Base-by-base conservation (phyloP, 805 yeast genomes). In the Candida schatavii region DNA sequence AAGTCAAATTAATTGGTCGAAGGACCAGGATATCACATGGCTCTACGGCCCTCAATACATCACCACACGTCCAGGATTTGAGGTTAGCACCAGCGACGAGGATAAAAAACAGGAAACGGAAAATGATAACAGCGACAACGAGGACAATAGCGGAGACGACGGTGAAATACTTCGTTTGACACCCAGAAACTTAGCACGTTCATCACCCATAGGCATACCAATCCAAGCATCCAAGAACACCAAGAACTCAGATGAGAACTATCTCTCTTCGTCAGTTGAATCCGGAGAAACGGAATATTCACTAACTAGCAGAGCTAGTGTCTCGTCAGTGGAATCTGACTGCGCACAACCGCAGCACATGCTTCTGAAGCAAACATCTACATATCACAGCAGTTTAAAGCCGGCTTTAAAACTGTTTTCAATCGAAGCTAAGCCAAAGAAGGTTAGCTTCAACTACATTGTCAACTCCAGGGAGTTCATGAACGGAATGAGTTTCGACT, bases 1-100 rank as follows among this genome's bases (percentile, higher is more conserved):
- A 1, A 56, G 63, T 3, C 46, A 47, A 27, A 75, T 77, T 31
- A 77, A 77, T 55, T 77, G 83, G 83, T 68, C 64, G 49, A 77
- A 77, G 51, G 68, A 62, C 42, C 73, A 74, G 44, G 83, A 77
- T 50, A 68, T 75, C 37, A 77, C 81, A 3, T 75, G 77, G 64
- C 62, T 77, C 38, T 77, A 72, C 49, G 83, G 82, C 1, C 82
- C 83, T 17, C 62, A 64, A 43, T 57, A 56, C 43, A 39, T 33
- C 25, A 33, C 33, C 9, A 34, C n/a, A 4, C n/a, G 20, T 10
- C 5, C 4, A 6, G 35, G 33, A 4, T n/a, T 30, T 5, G 27
- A 23, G 11, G 27, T 23, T 23, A 23, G 27, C 27, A 11, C 7
- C 7, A 7, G 27, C 7, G 27, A 23, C 11, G 30, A 35, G 25